Evolutionary conservation across 163 green algal genomes (phyloP).

Genomic region (Botryococcus braunii): DNA sequence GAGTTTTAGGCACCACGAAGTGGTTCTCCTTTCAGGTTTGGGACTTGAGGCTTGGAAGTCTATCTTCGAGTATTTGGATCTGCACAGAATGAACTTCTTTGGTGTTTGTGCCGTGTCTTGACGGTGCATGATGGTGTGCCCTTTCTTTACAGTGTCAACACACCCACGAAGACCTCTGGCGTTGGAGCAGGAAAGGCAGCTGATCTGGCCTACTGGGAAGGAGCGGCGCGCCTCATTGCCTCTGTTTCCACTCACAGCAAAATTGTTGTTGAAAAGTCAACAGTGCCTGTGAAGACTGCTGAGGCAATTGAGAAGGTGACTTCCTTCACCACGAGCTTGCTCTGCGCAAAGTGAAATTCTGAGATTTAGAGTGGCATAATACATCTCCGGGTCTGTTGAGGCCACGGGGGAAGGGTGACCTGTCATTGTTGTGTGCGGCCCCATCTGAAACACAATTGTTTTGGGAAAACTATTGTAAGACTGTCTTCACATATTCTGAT

Average conservation of each 20-base stretch:
- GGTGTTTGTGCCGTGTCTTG: background rate
- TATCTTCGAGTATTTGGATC: no score
- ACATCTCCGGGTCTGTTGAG: no score
- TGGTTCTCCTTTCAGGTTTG: no score
- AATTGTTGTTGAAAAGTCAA: constrained; percentile 99
- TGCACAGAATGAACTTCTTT: background rate
- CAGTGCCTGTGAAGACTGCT: constrained; percentile 96
- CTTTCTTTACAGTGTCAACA: constrained; percentile 77
- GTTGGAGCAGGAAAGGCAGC: constrained; percentile 91
- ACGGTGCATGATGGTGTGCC: background rate
- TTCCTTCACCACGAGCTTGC: background rate
- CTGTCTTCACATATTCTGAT: no score
- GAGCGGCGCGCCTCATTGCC: constrained; percentile 89
- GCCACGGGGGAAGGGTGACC: no score
- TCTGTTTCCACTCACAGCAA: constrained; percentile 70
- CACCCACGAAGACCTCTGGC: constrained; percentile 92
- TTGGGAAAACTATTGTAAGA: no score
- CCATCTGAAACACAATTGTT: no score
- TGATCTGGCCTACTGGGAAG: constrained; percentile 98
- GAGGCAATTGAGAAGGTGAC: constrained; percentile 96
- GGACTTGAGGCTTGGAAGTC: no score
- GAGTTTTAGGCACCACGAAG: no score
- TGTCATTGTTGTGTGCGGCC: no score
- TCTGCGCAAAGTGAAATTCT: no score
- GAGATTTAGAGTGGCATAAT: no score